phyloP scores from a whole-genome alignment of 306 rosid species.

The Albizia julibrissin region DNA sequence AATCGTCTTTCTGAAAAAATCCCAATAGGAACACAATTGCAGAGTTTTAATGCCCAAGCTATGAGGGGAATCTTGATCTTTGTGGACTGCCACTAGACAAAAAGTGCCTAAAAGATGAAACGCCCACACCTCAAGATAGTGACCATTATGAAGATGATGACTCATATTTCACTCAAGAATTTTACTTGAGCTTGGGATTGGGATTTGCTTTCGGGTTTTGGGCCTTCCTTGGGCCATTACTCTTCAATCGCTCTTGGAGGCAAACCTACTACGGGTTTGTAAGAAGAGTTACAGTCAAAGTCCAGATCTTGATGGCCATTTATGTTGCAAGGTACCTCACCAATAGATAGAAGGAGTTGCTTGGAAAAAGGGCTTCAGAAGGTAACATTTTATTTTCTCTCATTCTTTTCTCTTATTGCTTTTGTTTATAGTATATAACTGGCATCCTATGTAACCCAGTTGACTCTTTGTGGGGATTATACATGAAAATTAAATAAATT shows the following conservation, averaged over 20 bases:
- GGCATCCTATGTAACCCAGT: too few species aligned
- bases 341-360: not conserved
- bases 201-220: not conserved
- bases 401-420: too few species aligned
- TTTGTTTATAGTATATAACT: too few species aligned
- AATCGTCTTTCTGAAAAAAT: not conserved
- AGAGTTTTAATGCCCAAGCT: not conserved
- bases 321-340: not conserved
- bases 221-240: not conserved
- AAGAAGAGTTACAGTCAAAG: not conserved
- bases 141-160: not conserved
- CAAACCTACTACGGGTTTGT: not conserved
- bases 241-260: not conserved
- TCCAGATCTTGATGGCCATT: not conserved
- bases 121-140: not conserved
- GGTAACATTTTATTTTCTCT: too few species aligned
- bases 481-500: too few species aligned
- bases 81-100: not conserved
- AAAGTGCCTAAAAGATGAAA: not conserved
- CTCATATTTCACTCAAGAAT: not conserved
- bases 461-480: too few species aligned
- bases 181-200: not conserved
- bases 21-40: not conserved
- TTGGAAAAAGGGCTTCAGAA: too few species aligned
- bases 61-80: not conserved